Evolutionary conservation across 768 basidiomycete species (phyloP).

Genomic region (Boletus rufocinnamomeus): DNA sequence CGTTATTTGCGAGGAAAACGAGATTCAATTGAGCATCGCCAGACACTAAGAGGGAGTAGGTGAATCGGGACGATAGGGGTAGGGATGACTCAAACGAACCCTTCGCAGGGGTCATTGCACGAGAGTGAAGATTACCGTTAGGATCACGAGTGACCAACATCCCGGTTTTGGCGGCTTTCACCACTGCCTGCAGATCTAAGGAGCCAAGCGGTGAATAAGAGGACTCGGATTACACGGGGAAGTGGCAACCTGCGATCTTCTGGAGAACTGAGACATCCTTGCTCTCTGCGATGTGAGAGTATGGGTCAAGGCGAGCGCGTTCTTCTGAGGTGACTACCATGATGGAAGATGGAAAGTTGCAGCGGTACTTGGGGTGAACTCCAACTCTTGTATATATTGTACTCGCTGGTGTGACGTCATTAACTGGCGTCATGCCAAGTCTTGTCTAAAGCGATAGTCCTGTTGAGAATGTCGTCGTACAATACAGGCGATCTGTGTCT

Average conservation of each 20-base stretch:
- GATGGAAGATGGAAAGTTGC: constrained; percentile 2
- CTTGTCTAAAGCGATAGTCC: constrained; percentile 1
- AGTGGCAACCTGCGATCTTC: constrained; percentile 57
- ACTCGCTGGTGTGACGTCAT: constrained; percentile 22
- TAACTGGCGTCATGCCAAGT: neutral
- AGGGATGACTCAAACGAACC: constrained; percentile 42
- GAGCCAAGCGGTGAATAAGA: neutral
- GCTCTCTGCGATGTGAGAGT: constrained; percentile 65
- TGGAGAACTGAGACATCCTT: constrained; percentile 56
- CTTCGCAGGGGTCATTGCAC: constrained; percentile 76
- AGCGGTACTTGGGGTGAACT: neutral
- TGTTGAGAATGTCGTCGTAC: constrained; percentile 10
- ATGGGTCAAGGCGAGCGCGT: constrained; percentile 63
- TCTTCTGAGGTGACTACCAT: constrained; percentile 28
- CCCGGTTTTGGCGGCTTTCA: constrained; percentile 63
- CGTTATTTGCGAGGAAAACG: constrained; percentile 73
- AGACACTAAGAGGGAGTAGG: constrained; percentile 36
- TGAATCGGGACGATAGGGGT: neutral
- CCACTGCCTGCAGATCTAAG: constrained; percentile 62
- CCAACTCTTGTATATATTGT: constrained; percentile 11
- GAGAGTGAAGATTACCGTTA: constrained; percentile 71
- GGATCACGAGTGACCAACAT: constrained; percentile 77
- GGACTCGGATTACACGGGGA: neutral
- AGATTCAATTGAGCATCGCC: constrained; percentile 54
- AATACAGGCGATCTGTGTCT: constrained; percentile 12